phyloP scores from a whole-genome alignment of 805 yeast species.

The Lipomyces anomalus region DNA sequence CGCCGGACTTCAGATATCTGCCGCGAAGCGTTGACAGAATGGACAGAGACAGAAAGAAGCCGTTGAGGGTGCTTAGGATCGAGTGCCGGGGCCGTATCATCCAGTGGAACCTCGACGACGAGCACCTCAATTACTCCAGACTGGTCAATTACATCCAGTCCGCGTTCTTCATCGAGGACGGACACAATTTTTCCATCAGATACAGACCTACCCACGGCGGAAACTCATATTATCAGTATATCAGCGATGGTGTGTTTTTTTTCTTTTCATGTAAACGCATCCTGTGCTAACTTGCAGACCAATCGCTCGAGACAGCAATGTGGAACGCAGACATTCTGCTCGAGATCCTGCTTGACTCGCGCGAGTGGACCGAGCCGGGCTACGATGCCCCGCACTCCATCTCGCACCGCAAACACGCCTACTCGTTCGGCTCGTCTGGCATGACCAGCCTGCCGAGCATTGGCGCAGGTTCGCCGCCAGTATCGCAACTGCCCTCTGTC shows the following conservation, averaged over 20 bases:
- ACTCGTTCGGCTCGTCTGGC: too few species aligned
- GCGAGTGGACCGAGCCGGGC: too few species aligned
- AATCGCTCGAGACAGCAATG: conserved; percentile 9
- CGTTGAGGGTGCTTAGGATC: conserved; percentile 8
- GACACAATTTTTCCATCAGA: conserved; percentile 3
- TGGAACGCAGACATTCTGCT: conserved; percentile 8
- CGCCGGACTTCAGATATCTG: too few species aligned
- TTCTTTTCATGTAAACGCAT: not conserved
- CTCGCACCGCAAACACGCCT: not conserved
- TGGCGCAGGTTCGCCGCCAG: too few species aligned
- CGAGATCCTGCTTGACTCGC: conserved; percentile 4
- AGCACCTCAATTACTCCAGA: conserved; percentile 6
- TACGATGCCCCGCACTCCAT: not conserved
- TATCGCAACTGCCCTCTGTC: not conserved
- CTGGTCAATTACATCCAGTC: conserved; percentile 14
- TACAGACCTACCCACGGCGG: not conserved
- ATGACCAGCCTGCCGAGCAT: too few species aligned
- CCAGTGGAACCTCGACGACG: conserved; percentile 17
- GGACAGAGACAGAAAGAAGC: conserved; percentile 6
- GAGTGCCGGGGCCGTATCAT: conserved; percentile 13
- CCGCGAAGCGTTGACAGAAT: too few species aligned
- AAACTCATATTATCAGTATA: not conserved
- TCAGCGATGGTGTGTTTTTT: conserved; percentile 2
- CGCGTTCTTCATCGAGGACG: conserved; percentile 16
- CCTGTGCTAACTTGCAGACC: conserved; percentile 1